Conservation (phyloP, 2,329 filamentous ascomycete genomes). For the Thelonectria discophora region DNA sequence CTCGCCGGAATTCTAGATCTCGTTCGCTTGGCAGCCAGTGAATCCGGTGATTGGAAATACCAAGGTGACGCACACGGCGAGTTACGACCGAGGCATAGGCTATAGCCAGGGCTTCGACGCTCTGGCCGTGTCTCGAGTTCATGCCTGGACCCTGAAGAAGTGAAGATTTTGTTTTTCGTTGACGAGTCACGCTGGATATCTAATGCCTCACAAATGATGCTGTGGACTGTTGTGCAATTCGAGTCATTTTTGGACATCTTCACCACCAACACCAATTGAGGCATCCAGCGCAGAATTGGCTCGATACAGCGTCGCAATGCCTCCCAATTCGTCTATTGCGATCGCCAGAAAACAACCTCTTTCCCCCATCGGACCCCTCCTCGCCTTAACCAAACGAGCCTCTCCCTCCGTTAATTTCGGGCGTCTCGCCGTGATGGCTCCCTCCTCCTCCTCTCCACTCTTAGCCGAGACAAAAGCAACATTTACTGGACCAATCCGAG, state of each 20-base stretch:
- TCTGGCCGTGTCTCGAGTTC: constrained; percentile 5
- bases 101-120: not conserved
- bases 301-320: not conserved
- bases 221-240: not conserved
- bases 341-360: not conserved
- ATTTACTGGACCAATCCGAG: constrained; percentile 8
- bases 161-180: not conserved
- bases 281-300: not conserved
- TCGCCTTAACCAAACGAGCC: constrained; percentile 1
- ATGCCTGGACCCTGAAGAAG: not conserved
- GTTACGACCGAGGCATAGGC: not conserved
- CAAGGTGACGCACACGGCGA: not conserved
- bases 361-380: not conserved
- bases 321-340: not conserved
- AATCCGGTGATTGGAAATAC: not conserved
- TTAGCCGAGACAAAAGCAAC: constrained; percentile 5
- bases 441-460: not conserved
- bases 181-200: not conserved
- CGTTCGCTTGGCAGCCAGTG: constrained; percentile 3
- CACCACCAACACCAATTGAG: not conserved
- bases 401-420: constrained; percentile 5
- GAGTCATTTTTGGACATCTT: not conserved
- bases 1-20: constrained; percentile 1
- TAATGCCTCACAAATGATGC: not conserved
- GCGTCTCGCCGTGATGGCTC: not conserved